Evolutionary conservation across 2,329 filamentous ascomycete genomes (phyloP), one percentile per base, ranked within the genome.

Genomic region (Aspergillus fumigatiaffinis): DNA sequence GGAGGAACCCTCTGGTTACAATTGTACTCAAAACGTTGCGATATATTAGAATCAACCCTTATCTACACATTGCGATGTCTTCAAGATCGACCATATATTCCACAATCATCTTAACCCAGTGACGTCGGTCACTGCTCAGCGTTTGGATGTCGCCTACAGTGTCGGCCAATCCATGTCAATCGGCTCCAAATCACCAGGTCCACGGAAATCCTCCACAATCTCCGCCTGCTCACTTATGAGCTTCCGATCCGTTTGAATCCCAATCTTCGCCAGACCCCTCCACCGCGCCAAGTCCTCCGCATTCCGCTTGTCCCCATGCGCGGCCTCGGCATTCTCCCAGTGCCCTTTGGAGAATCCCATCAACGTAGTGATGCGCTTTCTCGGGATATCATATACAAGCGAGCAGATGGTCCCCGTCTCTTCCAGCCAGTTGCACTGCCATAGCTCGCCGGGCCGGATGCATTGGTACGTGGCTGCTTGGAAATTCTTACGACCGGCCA

Each of bases 341-440:
- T 86, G 83, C 0, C 80, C 82, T 63, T 80, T 78, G 0, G 79
- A 82, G 60, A 86, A 85, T 0, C 73, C 79, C 5, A 86, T 64
- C 61, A 85, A 63, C 0, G 82, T 83, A 0, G 78, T 82, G 47
- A 86, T 78, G 23, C 70, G 79, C 53, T 74, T 70, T 6, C 75
- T 68, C 0, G 71, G 64, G 42, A 86, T 84, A 57, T 85, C 82
- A 61, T 82, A 85, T 1, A 85, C 81, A 0, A 83, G 67, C 1
- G 80, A 84, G 54, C 79, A 79, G 1, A 85, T 76, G 0, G 82
- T 85, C 0, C 82, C 83, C 0, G 83, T 86, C 68, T 86, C 83
- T 57, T 85, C 82, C 1, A 86, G 76, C 82, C 82, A 86, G 58
- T 82, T 85, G 60, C 80, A 79, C 63, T 86, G 83, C 83, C 83